Conservation (phyloP, 768 basidiomycete genomes). For the Boletus eberwhitei region DNA sequence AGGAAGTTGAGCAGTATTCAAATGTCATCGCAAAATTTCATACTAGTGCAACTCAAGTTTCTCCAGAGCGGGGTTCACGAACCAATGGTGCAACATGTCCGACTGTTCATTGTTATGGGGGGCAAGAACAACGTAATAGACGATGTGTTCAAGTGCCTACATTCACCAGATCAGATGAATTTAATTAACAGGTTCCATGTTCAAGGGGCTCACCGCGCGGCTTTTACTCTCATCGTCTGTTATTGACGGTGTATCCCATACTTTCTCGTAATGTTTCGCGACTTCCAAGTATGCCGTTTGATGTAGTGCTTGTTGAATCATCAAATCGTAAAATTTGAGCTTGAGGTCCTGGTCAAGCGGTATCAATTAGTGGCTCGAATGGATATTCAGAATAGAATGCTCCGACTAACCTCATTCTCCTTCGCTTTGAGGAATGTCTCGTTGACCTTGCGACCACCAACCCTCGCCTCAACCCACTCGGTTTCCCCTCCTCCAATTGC, state of each 20-base stretch:
- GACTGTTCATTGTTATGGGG: slow-evolving; percentile 96
- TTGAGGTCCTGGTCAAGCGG: slow-evolving; percentile 74
- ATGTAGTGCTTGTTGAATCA: slow-evolving; percentile 92
- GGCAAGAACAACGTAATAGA: slow-evolving; percentile 91
- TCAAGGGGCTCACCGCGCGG: slow-evolving; percentile 48
- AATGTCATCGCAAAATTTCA: slow-evolving; percentile 16
- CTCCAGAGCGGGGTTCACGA: slow-evolving; percentile 68
- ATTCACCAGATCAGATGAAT: slow-evolving; percentile 1
- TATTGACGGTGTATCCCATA: slow-evolving; percentile 96
- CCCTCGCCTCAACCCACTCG: slow-evolving; percentile 91
- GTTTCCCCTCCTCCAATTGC: slow-evolving; percentile 68
- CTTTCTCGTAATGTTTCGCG: slow-evolving; percentile 92
- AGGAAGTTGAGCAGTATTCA: slow-evolving; percentile 11
- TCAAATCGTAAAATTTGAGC: slow-evolving; percentile 92
- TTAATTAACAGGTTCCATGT: neutral
- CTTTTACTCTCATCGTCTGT: slow-evolving; percentile 79
- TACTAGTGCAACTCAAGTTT: slow-evolving; percentile 88
- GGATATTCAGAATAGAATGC: neutral
- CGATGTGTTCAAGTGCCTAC: slow-evolving; percentile 91
- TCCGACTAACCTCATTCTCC: slow-evolving; percentile 72
- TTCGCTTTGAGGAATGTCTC: slow-evolving; percentile 87
- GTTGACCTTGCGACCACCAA: slow-evolving; percentile 92
- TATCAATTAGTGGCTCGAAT: neutral
- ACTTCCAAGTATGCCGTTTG: slow-evolving; percentile 86
- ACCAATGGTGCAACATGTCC: slow-evolving; percentile 91